Evolutionary conservation across 208 protist species (phyloP), one percentile per base, ranked within the genome.

Genomic region (Trypanosoma theileri): DNA sequence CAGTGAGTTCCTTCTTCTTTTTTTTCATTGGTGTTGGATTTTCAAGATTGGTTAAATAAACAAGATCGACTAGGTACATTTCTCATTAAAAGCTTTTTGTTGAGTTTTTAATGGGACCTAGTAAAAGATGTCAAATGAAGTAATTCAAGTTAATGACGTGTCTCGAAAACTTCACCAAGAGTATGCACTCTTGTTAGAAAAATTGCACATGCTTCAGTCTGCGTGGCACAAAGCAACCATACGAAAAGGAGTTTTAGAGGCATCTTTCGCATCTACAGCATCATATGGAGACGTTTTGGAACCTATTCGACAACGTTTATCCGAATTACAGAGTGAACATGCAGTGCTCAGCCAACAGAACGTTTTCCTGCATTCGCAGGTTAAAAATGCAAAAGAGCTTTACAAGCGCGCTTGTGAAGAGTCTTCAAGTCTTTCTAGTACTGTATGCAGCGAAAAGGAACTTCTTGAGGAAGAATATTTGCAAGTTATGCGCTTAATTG

Each of bases 381-480:
- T 67, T 1, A 26, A 40, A 22, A 51, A 53, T 26, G 62, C 62
- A 17, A 56, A 48, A 31, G 51, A 67, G 16, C 51, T 56, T 56
- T 67, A 58, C 51, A 53, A 56, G n/a, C 51, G 51, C 12, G 26
- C 46, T 9, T 45, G 22, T 66, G 46, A 11, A 26, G 60, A 56
- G 28, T 56, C 60, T 22, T 26, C 19, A 31, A 26, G 16, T 58
- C 8, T 35, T 21, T 16, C 26, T 16, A 51, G n/a, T 16, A 51
- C 3, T 28, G 26, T 40, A 16, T 3, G 24, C 0, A 59, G 45
- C 3, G 56, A 69, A 45, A 69, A 46, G n/a, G 17, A 28, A 35
- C 19, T 26, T 44, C 54, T 71, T 22, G 66, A 71, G 35, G 54
- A 19, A 31, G 66, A 53, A n/a, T 54, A 50, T 26, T 14, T 53